Base-by-base conservation (phyloP, 768 basidiomycete genomes). In the Lentinula edodes region DNA sequence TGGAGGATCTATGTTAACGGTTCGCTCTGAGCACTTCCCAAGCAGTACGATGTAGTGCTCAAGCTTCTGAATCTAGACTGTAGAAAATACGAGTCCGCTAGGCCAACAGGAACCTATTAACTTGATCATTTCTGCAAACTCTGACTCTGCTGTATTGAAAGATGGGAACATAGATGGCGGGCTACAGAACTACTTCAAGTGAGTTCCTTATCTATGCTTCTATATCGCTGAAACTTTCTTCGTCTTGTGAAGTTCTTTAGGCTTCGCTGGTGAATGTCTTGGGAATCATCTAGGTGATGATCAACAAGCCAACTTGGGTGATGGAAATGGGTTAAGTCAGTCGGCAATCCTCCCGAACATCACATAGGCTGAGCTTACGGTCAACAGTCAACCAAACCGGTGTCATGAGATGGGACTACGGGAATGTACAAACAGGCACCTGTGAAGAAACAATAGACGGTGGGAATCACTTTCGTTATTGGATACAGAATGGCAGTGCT, bases 101-200 rank as follows among this genome's bases (percentile, higher is more conserved):
- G 91, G 89, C 6, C 85, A 89, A 55, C 92, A 92, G 39, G 95
- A 96, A 75, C 94, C 94, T 4, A 73, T 96, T 46, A 97, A 97
- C 67, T 77, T 80, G 60, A 90, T 97, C 67, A 75, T 97, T 20
- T 87, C 90, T 18, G 89, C 81, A 8, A 78, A 86, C 51, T 96
- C 94, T 5, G 89, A 93, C 66, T 62, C 79, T 3, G 77, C 72
- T 6, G 89, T 95, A 2, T 80, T 93, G 50, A 79, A 84, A 23
- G 83, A 88, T 65, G 74, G 76, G 15, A 70, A 83, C 65, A 66
- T 69, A 3, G 71, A 88, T 52, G 94, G 93, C 13, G 93, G 94
- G 3, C 73, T 94, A 53, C 78, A 84, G 42, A 96, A 94, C 69
- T 95, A 88, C 74, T 90, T 86, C 69, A 73, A 87, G 91, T 93